Base-by-base conservation (phyloP, 164 flowering plant genomes). In the Liquidambar formosana region DNA sequence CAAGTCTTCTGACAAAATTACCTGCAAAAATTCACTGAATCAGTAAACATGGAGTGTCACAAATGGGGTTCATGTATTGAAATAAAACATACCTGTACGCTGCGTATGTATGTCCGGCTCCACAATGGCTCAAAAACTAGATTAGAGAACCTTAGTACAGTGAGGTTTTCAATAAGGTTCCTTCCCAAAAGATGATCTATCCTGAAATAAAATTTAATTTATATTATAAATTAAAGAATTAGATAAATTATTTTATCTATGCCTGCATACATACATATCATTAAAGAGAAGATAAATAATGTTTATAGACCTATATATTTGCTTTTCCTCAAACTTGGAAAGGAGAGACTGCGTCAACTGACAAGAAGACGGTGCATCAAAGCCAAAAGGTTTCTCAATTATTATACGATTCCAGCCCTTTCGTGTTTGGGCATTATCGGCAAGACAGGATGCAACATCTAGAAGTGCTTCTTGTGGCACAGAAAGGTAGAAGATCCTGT, bases 51-150 rank as follows among this genome's bases (percentile, higher is more conserved):
- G 16, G 33, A 23, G 23, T 33, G 47, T n/a, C 38, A 52, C 58
- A 68, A 27, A n/a, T n/a, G 28, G 43, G 15, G 10, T 16, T 65
- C 51, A 70, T 45, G 49, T 26, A 23, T 27, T 41, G 1, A 67
- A 66, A 61, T 15, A 23, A 26, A 19, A 26, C 0, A 25, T 71
- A 87, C 86, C 81, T 88, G 88, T 11, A 88, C 79, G 78, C 76
- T 82, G 10, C 82, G 75, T 69, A 88, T 81, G 70, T 81, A 81
- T 25, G 70, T 76, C 38, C 87, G 71, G 66, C 78, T 78, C 90
- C 93, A 88, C n/a, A 88, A 57, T 53, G 90, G 90, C 74, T 86
- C 82, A 68, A 88, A 88, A 65, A 88, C 85, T 21, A 86, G 82
- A 78, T 84, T 86, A 15, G 88, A 83, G 71, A 86, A 88, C 62